Base-by-base conservation (phyloP, 495 filamentous ascomycete genomes). In the Apiosordaria backusii region DNA sequence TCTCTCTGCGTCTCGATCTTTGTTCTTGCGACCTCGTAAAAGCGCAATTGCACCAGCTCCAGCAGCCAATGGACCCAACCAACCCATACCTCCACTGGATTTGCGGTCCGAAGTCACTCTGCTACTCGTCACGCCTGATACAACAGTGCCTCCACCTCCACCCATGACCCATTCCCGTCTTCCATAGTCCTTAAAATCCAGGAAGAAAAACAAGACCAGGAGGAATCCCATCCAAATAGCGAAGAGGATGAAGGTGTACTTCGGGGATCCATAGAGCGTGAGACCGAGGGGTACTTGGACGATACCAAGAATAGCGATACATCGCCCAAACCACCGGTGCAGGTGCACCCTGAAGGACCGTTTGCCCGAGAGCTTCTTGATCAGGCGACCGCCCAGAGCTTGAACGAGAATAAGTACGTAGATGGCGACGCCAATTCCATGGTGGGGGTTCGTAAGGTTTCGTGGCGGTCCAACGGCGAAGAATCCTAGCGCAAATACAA, bases 381-480 rank as follows among this genome's bases (percentile, higher is more conserved):
- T 82, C 50, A 90, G 81, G 68, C 86, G 86, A 19, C 96, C 96
- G 68, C 89, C 89, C 22, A 97, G 67, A 7, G 88, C 83, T 72
- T 97, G 96, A 23, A 93, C 84, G 26, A 96, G 74, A 19, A 97
- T 85, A 69, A 95, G 78, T 27, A 91, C 89, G 76, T 95, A 98
- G 64, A 99, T 88, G 50, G 93, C 90, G 35, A 96, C 79, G 23
- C 95, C 95, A 71, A 98, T 97, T 64, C 92, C 93, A 79, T 93
- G 91, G 80, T 99, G 95, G 1, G 95, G 95, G 75, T 99, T 99
- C 57, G 91, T 91, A 69, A 97, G 81, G 71, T 87, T 92, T 66
- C 93, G 84, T 58, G 79, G 74, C 1, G 89, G 85, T 9, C 92
- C 91, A 23, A 95, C 89, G 45, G 94, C 91, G 73, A 92, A 84